Evolutionary conservation across 768 basidiomycete species (phyloP).

Genomic region (Leccinum rimulosum): DNA sequence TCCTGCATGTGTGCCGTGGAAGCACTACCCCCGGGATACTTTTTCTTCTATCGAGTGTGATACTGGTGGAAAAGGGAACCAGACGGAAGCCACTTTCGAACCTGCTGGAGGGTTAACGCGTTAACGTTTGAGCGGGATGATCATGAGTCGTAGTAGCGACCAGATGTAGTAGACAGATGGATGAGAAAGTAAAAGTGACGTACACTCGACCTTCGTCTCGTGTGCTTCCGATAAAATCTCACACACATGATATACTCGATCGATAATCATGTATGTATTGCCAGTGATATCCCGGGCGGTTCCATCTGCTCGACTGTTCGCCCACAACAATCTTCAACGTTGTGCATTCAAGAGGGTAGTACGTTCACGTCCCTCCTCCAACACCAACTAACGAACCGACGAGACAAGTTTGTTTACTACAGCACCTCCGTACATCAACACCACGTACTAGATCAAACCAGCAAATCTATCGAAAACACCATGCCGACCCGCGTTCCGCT

Average conservation of each 20-base stretch:
- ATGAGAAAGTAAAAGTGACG: background rate
- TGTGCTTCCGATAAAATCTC: background rate
- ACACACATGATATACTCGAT: background rate
- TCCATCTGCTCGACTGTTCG: background rate
- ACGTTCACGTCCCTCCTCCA: background rate
- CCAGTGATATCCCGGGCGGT: background rate
- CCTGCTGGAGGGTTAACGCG: too few species aligned
- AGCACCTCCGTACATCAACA: background rate
- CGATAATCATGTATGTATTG: background rate
- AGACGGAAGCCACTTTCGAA: too few species aligned
- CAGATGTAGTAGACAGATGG: background rate
- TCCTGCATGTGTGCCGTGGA: background rate
- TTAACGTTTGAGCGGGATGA: too few species aligned
- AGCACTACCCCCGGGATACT: too few species aligned
- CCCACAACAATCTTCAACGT: background rate
- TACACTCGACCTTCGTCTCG: background rate
- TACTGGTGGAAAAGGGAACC: too few species aligned
- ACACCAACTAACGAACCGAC: background rate
- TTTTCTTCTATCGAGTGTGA: too few species aligned
- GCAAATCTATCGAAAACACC: background rate
- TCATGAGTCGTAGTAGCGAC: too few species aligned
- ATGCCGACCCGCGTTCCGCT: slow-evolving; percentile 31
- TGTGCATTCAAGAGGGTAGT: background rate
- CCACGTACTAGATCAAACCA: too few species aligned
- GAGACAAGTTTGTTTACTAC: background rate